Evolutionary conservation across 148 eudicot genomes (phyloP), one percentile per base, ranked within the genome.

Genomic region (Chenopodium formosanum): DNA sequence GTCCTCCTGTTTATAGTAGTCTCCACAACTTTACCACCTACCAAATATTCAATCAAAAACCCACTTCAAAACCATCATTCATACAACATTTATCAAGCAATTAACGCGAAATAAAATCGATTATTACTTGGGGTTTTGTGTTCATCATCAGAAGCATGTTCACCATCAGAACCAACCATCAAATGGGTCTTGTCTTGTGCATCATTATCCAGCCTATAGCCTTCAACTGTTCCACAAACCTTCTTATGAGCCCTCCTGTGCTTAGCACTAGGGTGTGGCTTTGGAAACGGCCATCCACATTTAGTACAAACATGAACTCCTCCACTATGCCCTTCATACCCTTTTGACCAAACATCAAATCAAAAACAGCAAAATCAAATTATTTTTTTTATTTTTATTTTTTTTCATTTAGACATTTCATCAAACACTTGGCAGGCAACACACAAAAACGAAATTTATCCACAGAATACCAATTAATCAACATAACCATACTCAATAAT

Each of bases 241-340:
- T 64, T 89, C 90, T 92, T 94, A 84, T 94, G 97, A 69, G 97
- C 91, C 75, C 90, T 88, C 79, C 97, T 91, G 56, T 86, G 91
- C 81, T 79, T 94, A 73, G 95, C 82, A 85, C 97, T 94, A 4
- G 97, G 95, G 64, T 90, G 91, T 56, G 92, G 84, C 9, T 94
- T 94, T 37, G 97, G 95, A 77, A 85, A 92, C 2, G 92, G 82
- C 97, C 95, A 94, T 31, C 95, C 94, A 88, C 97, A 94, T 83
- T 82, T 89, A 77, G 78, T 83, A 73, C 97, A 94, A 50, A 86
- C 22, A 85, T 88, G 88, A 75, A 80, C 91, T 46, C 89, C 76
- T 27, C 80, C 87, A 81, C 63, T 86, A 73, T 90, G 90, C 75
- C 85, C 90, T 83, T 87, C 90, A 82, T 78, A 81, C 80, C 89